These are phyloP conservation scores for Naganishia sp. DNA, from an alignment of 1,284 basidiomycete genomes.

Conservation along the genomic window DNA sequence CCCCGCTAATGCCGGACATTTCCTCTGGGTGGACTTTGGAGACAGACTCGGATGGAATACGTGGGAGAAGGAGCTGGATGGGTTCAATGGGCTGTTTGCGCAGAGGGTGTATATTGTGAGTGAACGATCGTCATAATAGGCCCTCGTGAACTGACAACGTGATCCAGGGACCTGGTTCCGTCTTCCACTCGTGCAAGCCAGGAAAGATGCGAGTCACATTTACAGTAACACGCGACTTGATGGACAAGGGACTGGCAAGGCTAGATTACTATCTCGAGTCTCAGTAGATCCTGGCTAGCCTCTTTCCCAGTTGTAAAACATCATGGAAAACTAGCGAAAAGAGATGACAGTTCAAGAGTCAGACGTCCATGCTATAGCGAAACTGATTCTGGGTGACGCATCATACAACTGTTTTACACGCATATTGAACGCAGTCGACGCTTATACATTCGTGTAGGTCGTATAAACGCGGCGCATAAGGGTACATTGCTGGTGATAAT, in stretches of 20 bases:
- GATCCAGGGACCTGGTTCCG: constrained; percentile 34
- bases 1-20: constrained; percentile 50
- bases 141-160: background rate
- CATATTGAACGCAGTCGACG: background rate
- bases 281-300: too few species aligned
- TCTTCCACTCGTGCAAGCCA: constrained; percentile 29
- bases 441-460: too few species aligned
- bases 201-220: constrained; percentile 34
- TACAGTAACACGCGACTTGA: constrained; percentile 28
- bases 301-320: too few species aligned
- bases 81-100: constrained; percentile 50
- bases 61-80: constrained; percentile 44
- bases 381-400: background rate
- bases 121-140: background rate
- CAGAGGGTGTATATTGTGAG: constrained; percentile 51
- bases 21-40: constrained; percentile 51
- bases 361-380: background rate
- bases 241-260: constrained; percentile 29
- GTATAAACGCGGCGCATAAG: too few species aligned
- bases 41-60: constrained; percentile 42
- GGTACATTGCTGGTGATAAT: too few species aligned
- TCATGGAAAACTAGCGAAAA: background rate
- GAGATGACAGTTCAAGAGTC: background rate
- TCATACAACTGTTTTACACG: background rate
- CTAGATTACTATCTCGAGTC: constrained; percentile 17